phyloP scores from a whole-genome alignment of 1,139 yeast species.

The Taiozyma sp. region DNA sequence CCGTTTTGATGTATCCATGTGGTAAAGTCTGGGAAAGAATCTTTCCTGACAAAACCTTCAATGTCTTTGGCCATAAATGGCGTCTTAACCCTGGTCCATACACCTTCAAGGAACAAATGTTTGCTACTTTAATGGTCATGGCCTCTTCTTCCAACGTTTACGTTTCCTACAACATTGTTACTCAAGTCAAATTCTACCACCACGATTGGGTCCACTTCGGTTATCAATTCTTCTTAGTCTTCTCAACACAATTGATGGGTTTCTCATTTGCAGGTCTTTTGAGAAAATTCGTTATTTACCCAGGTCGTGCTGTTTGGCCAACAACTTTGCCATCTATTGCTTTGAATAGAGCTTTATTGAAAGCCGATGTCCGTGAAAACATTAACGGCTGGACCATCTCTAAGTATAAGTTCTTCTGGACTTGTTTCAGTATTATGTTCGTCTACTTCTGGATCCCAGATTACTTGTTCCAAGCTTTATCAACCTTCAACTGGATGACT shows the following conservation, averaged over 20 bases:
- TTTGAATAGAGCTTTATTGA: conserved; percentile 45
- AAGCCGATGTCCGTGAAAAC: conserved; percentile 35
- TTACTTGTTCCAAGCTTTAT: conserved; percentile 43
- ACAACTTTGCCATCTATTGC: conserved; percentile 49
- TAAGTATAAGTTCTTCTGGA: conserved; percentile 41
- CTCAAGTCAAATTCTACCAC: conserved; percentile 23
- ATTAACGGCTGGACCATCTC: conserved; percentile 49
- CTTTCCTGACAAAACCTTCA: conserved; percentile 46
- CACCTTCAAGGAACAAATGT: conserved; percentile 66
- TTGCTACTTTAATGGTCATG: conserved; percentile 43
- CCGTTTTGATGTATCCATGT: conserved; percentile 52
- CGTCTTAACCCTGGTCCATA: conserved; percentile 57
- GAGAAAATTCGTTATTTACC: conserved; percentile 52
- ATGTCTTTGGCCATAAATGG: conserved; percentile 31
- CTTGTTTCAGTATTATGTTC: conserved; percentile 34
- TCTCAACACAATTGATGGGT: conserved; percentile 55
- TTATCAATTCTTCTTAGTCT: conserved; percentile 39
- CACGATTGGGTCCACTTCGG: conserved; percentile 40
- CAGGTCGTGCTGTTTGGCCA: conserved; percentile 54
- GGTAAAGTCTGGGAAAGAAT: conserved; percentile 37
- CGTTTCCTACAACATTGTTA: conserved; percentile 53
- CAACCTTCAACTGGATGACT: conserved; percentile 55
- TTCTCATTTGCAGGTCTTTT: conserved; percentile 59
- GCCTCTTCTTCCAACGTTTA: conserved; percentile 45
- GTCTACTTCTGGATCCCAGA: conserved; percentile 54